Evolutionary conservation across 805 yeast genomes (phyloP), one percentile per base, ranked within the genome.

Genomic region (Wickerhamomyces bovis): DNA sequence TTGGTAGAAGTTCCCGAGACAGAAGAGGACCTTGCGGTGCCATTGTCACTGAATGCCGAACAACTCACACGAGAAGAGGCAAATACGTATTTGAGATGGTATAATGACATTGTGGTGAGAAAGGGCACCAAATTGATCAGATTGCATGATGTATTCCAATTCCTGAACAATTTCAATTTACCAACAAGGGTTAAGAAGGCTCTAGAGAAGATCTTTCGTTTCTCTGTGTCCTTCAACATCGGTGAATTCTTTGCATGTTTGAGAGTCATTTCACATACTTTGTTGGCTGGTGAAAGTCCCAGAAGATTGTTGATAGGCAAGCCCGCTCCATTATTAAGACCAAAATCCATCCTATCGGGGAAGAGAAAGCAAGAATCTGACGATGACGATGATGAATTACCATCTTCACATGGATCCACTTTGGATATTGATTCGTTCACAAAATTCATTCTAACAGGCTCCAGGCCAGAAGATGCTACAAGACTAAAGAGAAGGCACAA

Each of bases 81-180:
- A 12, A 80, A 83, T 57, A 85, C 97, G 1, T 92, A 92, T 64
- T 77, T 92, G 55, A 72, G 97, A 53, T 92, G 99, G 99, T 92
- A 90, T 64, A 84, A 89, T 54, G 90, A 88, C 58, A 79, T 92
- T 28, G 75, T 85, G 33, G 74, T 85, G 40, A 76, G 90, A 44
- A 84, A 85, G 52, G 81, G 81, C 35, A 75, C 81, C 39, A 74
- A 82, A 50, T 67, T 86, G 28, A 80, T 92, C 8, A 73, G 81
- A 4, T 68, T 92, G 51, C 76, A 73, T 11, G 98, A 94, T 62
- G 86, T 88, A n/a, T 81, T 85, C 64, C 69, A 70, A 41, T 92
- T 92, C 62, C 70, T 94, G 48, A 72, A 75, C 56, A 90, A 92
- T 63, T 92, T 92, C 69, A 81, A 79, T 46, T 67, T 92, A 13